Conservation (phyloP, 345 rosid species). For the Citrus hindsii region DNA sequence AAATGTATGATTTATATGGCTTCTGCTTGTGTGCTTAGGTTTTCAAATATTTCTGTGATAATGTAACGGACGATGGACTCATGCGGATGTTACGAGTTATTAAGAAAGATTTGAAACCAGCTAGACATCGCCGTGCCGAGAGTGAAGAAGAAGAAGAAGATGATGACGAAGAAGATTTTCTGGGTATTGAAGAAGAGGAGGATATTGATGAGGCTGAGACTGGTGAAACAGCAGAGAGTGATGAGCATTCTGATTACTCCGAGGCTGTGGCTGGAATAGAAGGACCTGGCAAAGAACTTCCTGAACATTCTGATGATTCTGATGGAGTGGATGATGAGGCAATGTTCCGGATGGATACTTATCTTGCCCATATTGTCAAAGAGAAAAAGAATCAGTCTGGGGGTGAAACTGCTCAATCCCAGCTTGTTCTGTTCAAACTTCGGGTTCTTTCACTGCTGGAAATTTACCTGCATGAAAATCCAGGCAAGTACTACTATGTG, state of each 20-base stretch:
- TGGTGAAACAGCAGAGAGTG: constrained; percentile 70
- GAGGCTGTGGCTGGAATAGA: constrained; percentile 51
- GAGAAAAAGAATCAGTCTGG: constrained; percentile 89
- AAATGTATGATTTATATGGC: background rate
- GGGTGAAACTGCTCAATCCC: constrained; percentile 88
- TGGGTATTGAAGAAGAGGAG: constrained; percentile 85
- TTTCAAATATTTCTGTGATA: constrained; percentile 74
- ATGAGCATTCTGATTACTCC: constrained; percentile 77
- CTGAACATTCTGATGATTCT: constrained; percentile 72
- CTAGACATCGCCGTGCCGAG: constrained; percentile 63
- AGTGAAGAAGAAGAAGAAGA: constrained; percentile 48
- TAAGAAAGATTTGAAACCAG: constrained; percentile 86
- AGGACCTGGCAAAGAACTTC: constrained; percentile 39
- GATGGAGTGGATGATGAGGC: constrained; percentile 97
- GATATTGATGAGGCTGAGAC: constrained; percentile 67
- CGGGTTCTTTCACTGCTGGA: constrained; percentile 92
- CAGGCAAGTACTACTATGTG: constrained; percentile 44
- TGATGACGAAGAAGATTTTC: constrained; percentile 69
- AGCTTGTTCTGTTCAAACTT: constrained; percentile 86
- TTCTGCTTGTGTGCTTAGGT: constrained; percentile 47
- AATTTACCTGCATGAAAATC: constrained; percentile 87
- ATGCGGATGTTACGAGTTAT: constrained; percentile 82
- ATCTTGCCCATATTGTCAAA: constrained; percentile 83
- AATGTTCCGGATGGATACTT: constrained; percentile 94
- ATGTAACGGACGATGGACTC: constrained; percentile 75